Evolutionary conservation across 371 early-diverging fungal species (phyloP).

Genomic region (Mucor piriformis): DNA sequence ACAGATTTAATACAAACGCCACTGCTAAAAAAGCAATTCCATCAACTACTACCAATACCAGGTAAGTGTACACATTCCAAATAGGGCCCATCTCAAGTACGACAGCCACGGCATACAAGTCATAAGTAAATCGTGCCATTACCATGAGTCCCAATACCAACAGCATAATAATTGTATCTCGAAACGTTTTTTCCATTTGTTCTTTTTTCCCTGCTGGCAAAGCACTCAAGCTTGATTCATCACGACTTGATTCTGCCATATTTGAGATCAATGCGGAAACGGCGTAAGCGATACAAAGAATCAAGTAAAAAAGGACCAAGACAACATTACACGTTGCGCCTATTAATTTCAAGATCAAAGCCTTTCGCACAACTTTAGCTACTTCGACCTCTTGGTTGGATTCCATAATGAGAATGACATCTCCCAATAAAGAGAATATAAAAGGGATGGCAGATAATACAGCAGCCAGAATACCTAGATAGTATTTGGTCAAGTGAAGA

Average conservation of each 20-base stretch:
- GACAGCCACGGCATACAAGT: constrained; percentile 3
- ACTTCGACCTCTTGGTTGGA: background rate
- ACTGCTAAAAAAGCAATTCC: constrained; percentile 2
- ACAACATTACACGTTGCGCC: constrained; percentile 3
- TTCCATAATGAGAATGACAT: constrained; percentile 5
- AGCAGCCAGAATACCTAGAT: background rate
- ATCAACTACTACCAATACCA: constrained; percentile 7
- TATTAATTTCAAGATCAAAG: constrained; percentile 6
- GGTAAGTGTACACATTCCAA: constrained; percentile 7
- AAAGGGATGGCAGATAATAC: constrained; percentile 3
- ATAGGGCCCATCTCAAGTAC: constrained; percentile 6
- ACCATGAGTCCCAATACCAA: constrained; percentile 3
- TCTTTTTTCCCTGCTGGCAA: background rate
- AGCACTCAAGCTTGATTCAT: background rate
- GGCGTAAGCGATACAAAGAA: background rate
- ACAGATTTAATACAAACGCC: background rate
- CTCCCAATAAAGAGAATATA: constrained; percentile 5
- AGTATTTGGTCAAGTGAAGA: background rate
- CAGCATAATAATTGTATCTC: background rate
- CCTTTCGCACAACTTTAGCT: background rate
- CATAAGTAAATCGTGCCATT: constrained; percentile 5
- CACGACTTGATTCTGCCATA: background rate
- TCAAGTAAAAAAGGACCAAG: constrained; percentile 3
- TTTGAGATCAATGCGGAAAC: constrained; percentile 4
- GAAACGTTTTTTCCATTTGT: background rate